Base-by-base conservation (phyloP, 805 yeast genomes). In the Yamadazyma olivae region DNA sequence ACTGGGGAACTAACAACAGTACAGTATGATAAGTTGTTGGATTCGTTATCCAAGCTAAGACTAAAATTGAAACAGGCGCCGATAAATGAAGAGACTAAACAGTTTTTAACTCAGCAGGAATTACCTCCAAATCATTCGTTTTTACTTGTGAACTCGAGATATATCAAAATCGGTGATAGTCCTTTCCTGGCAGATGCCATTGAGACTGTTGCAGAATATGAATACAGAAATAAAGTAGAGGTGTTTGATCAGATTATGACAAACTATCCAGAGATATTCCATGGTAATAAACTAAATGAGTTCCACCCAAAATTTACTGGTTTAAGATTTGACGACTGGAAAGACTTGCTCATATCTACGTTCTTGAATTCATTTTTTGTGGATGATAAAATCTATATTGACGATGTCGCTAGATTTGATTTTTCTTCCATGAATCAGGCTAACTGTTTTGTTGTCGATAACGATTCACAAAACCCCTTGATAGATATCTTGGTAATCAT, bases 401-500 rank as follows among this genome's bases (percentile, higher is more conserved):
- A 64, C 1, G 64, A 66, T 16, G 65, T 71, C 14, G 61, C 78
- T 7, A 61, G 84, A 43, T 64, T 63, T 45, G 77, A 75, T 44
- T 58, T 78, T 26, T 49, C 60, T 9, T 49, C 59, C 4, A 46
- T 66, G 35, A 52, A 56, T 20, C 41, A 41, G 27, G 45, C 52
- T 6, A 57, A 61, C 38, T 44, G 64, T 1, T 40, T 65, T 21
- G 54, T 48, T 23, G 36, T 63, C 9, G 50, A 46, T 7, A 42
- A 47, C 41, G 40, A 45, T 6, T 44, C 44, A 1, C 40, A 45
- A 0, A 38, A 51, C 2, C 67, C 72, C 21, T 56, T 59, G 13
- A 53, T 88, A 15, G 83, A 83, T 41, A 50, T 89, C 4, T 56
- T 75, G 4, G 62, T 84, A 0, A 57, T 84, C 1, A 50, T 86